Base-by-base conservation (phyloP, 805 yeast genomes). In the Wickerhamomyces rabaulensis region DNA sequence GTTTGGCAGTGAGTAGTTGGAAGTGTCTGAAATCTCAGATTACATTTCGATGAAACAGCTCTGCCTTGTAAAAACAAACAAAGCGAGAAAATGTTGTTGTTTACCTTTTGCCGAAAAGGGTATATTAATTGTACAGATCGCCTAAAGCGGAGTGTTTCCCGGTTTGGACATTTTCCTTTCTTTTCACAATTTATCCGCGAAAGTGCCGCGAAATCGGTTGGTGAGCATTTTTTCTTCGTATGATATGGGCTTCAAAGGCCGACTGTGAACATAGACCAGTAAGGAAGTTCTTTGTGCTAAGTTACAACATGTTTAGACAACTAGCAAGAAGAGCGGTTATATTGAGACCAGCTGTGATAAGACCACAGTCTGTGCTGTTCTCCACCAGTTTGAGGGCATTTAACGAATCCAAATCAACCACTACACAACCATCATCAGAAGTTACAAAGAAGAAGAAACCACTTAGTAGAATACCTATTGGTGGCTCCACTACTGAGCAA, bases 401-500 rank as follows among this genome's bases (percentile, higher is more conserved):
- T 8, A 55, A 60, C 44, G 58, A 53, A 25, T 5, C 21, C 5
- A 41, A 39, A 13, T n/a, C 48, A 26, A 9, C 43, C 2, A 21
- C 29, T 35, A 25, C 23, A 26, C 36, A 45, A 35, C 20, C 42
- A 22, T 16, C 51, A 49, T 20, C 43, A 15, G 31, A 31, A 20
- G 21, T 26, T 9, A 37, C 40, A 27, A 49, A 52, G 46, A 54
- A 53, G 37, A 67, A 72, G 52, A 80, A 87, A 58, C 95, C 95
- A 13, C 68, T 89, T 48, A 85, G 92, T 52, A 71, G 95, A 61
- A 82, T 87, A 29, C 90, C 94, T 12, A 74, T 89, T 50, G 95
- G 95, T 9, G 84, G 82, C 1, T 45, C 73, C 2, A 56, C 62
- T 12, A 62, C 67, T 4, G 47, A 66, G 40, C 46, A 55, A 40